Conservation (phyloP, 73 alveolate genomes). For the Tetrahymena borealis region DNA sequence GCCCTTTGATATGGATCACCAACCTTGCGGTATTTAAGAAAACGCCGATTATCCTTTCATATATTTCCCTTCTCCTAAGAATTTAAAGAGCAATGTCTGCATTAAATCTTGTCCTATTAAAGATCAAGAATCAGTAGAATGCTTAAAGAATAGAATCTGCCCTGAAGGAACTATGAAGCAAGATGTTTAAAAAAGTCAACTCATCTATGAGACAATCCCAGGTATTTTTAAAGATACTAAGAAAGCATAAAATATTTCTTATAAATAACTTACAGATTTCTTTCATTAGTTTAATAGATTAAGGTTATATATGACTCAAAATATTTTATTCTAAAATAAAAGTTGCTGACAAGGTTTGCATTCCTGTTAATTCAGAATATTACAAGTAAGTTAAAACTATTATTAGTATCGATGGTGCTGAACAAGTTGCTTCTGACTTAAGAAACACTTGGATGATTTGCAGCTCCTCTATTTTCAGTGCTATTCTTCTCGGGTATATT, state of each 20-base stretch:
- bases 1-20: neutral
- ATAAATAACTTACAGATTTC: neutral
- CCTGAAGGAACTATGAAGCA: neutral
- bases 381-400: neutral
- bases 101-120: neutral
- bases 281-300: neutral
- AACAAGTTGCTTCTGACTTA: neutral
- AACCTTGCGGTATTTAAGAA: neutral
- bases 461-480: neutral
- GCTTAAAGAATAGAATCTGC: neutral
- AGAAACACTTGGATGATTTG: neutral
- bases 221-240: no score
- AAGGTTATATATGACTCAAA: neutral
- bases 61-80: neutral
- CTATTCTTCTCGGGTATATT: neutral
- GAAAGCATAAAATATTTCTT: neutral
- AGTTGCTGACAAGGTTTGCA: neutral
- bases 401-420: neutral
- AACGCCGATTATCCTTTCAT: neutral
- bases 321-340: neutral
- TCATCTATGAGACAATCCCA: neutral
- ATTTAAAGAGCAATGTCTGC: neutral
- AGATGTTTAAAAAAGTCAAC: neutral
- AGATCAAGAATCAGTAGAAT: neutral
- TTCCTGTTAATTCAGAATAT: neutral